Evolutionary conservation across 2,329 filamentous ascomycete species (phyloP), one percentile per base, ranked within the genome.

Genomic region (Penicillium hordei): DNA sequence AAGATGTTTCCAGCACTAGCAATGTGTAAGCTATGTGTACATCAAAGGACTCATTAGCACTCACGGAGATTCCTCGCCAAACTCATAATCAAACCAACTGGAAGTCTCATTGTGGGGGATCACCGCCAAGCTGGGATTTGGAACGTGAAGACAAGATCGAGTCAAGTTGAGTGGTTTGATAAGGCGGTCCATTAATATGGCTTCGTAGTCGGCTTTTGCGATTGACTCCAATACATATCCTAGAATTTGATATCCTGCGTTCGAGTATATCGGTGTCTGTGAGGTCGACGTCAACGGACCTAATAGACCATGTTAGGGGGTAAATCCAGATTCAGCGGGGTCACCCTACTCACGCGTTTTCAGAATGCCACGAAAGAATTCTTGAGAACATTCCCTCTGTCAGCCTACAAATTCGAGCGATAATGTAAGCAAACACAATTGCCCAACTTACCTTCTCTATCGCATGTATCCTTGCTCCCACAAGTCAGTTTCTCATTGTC

Each of bases 1-100:
- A 76, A 81, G 62, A 80, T 74, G 58, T 78, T 79, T 1, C 78
- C 79, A 2, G 78, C 62, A 33, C 68, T 70, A 31, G 70, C 0
- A n/a, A 44, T 40, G 3, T 38, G 27, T 55, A n/a, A 52, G 44
- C 2, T 45, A 13, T 23, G 8, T 34, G 27, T 31, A n/a, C 12
- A 21, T 5, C 0, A 12, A 15, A 19, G 10, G 15, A 25, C 1
- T 33, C 21, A 12, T 19, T 4, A 1, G 7, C 4, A 68, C 75
- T 65, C 65, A 79, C 77, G 77, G 75, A 38, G 66, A 71, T 19
- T 75, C 72, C 8, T 79, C 76, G 0, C 76, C 77, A 0, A 78
- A 58, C 23, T 73, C 70, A 36, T 69, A 72, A 12, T 69, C 60
- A 76, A 78, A 80, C 23, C 23, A 55, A 21, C 44, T 62, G 13